Percentiles rank a stretch among this genome's conserved stretches.
phyloP scores from a whole-genome alignment of 2,329 filamentous ascomycete species.

The Fusarium sp. region DNA sequence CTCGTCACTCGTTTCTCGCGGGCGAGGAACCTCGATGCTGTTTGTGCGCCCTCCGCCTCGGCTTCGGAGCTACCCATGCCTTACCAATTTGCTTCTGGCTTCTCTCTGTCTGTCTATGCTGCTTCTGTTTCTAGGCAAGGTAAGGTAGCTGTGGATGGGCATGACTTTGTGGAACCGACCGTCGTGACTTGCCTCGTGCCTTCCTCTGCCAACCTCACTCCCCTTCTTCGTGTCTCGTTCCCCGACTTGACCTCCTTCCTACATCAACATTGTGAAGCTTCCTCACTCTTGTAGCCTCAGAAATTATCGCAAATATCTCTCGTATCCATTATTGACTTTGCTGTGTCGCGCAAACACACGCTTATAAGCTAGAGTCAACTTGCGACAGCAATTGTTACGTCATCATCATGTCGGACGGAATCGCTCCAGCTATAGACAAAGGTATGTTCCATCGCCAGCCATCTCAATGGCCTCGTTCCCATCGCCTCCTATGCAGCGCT shows the following conservation, averaged over 20 bases:
- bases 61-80: slow-evolving; percentile 39
- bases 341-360: slow-evolving; percentile 19
- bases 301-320: slow-evolving; percentile 19
- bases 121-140: slow-evolving; percentile 12
- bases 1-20: slow-evolving; percentile 39
- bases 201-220: slow-evolving; percentile 41
- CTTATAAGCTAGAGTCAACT: slow-evolving; percentile 31
- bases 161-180: slow-evolving; percentile 47
- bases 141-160: not conserved
- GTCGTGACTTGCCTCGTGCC: slow-evolving; percentile 49
- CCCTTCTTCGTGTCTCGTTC: slow-evolving; percentile 36
- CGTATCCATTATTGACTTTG: slow-evolving; percentile 12
- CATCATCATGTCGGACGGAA: slow-evolving; percentile 52
- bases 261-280: slow-evolving; percentile 31
- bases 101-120: slow-evolving; percentile 7
- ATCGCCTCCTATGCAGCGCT: slow-evolving; percentile 1
- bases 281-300: slow-evolving; percentile 11
- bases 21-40: slow-evolving; percentile 39
- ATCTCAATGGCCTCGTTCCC: slow-evolving; percentile 18
- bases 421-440: slow-evolving; percentile 52
- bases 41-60: slow-evolving; percentile 39
- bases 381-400: slow-evolving; percentile 47
- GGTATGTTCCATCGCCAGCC: slow-evolving; percentile 44
- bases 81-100: slow-evolving; percentile 25
- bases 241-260: slow-evolving; percentile 37